Percentiles rank a stretch among this genome's conserved stretches.
phyloP scores from a whole-genome alignment of 495 filamentous ascomycete species.

The Lineolata rhizophorae region DNA sequence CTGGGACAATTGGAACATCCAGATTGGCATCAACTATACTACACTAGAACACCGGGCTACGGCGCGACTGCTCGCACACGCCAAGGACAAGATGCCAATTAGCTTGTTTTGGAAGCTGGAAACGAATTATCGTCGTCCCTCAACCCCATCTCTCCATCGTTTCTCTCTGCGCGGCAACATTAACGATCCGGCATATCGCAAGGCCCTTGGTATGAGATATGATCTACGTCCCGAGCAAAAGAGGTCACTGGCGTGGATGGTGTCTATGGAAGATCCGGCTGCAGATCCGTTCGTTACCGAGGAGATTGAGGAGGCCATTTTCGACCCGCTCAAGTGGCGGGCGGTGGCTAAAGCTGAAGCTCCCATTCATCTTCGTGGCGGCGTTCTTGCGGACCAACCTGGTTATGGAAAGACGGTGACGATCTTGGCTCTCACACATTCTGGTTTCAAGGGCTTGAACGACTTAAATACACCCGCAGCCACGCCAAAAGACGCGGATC shows the following conservation, averaged over 20 bases:
- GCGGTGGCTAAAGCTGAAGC: slow-evolving; percentile 32
- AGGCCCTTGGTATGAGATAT: slow-evolving; percentile 22
- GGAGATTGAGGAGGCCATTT: slow-evolving; percentile 45
- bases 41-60: too few species aligned
- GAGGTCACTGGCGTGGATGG: slow-evolving; percentile 45
- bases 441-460: slow-evolving; percentile 12
- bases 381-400: slow-evolving; percentile 54
- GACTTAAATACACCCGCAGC: neutral
- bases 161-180: slow-evolving; percentile 29
- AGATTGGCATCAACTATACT: too few species aligned
- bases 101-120: too few species aligned
- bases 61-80: too few species aligned
- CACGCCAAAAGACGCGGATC: slow-evolving; percentile 3
- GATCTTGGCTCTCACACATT: slow-evolving; percentile 42
- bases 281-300: slow-evolving; percentile 31
- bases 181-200: slow-evolving; percentile 14
- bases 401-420: slow-evolving; percentile 69
- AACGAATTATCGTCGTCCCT: too few species aligned
- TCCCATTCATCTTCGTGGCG: slow-evolving; percentile 31
- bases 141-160: too few species aligned
- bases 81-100: too few species aligned
- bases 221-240: slow-evolving; percentile 30
- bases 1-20: too few species aligned
- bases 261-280: slow-evolving; percentile 29
- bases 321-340: slow-evolving; percentile 36